Base-by-base conservation (phyloP, 2,329 filamentous ascomycete species). In the Fusarium torulosum region DNA sequence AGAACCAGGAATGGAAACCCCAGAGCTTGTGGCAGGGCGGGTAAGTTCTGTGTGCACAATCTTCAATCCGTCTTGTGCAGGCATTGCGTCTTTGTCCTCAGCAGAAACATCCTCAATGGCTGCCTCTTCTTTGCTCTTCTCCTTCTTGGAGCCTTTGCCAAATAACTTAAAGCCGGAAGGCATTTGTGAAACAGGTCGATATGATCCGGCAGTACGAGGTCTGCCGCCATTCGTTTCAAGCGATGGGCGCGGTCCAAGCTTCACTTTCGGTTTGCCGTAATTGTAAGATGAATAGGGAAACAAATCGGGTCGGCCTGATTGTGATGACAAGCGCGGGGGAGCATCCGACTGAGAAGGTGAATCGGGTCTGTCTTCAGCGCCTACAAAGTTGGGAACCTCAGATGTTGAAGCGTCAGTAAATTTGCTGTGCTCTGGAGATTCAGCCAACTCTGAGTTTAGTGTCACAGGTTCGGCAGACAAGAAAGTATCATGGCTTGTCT, bases 231-330 rank as follows among this genome's bases (percentile, higher is more conserved):
- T 82, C 40, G 85, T 82, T 64, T 93, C 90, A 41, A 89, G 76
- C 4, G 93, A 95, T 25, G 94, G 94, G 44, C 95, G 87, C 11
- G 96, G 95, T 2, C 90, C 96, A 42, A 97, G 86, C 79, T 96
- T 97, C 56, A 97, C 90, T 77, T 96, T 97, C 42, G 90, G 91
- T 74, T 92, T 93, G 71, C 82, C 80, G 69, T 83, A 84, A 40
- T 79, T 76, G 66, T 86, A 86, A 14, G 83, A 80, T 23, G 80
- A 77, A 60, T 83, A 83, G 67, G 78, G 81, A 73, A 84, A 84
- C 33, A 84, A 71, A 13, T 89, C 86, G 7, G 81, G 78, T 43
- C 84, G 81, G 23, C 81, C 77, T 14, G 85, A 84, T 70, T 88
- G 85, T 2, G 83, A 84, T 6, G 85, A 86, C 67, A 83, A 70